Evolutionary conservation across 176 grass and related monocot genomes (phyloP), one percentile per base, ranked within the genome.

Genomic region (Elymus sibiricus): DNA sequence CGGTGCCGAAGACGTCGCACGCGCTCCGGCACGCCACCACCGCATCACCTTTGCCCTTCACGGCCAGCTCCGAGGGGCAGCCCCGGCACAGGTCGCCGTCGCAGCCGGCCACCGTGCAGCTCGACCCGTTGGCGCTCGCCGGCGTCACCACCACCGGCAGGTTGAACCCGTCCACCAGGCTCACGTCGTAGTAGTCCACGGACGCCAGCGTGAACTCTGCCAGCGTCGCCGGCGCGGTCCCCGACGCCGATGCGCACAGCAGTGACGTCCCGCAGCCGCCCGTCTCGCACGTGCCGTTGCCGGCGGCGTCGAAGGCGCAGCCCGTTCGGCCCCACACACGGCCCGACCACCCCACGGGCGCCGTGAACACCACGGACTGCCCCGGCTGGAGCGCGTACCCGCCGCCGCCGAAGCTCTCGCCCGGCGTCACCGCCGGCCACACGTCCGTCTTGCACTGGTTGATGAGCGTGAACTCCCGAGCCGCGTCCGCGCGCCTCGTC

Each of bases 101-200:
- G 82, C 96, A 95, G 0, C 96, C 96, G 0, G 91, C 96, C 25
- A 58, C 21, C 37, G 47, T 43, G 84, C 96, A 98, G 89, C 94
- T 24, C 10, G 37, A 14, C 11, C 69, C 22, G 6, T 72, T 72
- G 37, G 22, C 22, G 39, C 49, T 86, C 73, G 70, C 12, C 70
- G 91, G 91, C 9, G 31, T 88, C 26, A 98, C 84, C 64, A 86
- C 81, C 6, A 91, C 9, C 5, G 91, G 87, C 3, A 89, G 76
- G 44, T 47, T 47, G 44, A 47, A 47, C 4, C 96, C 96, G 77
- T 98, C 96, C 37, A 98, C 90, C 4, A 98, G 86, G 78, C 96
- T 98, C 59, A 98, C 96, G 89, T 98, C 96, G 83, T 98, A 98
- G 84, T 89, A 98, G 76, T 98, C 96, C n/a, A n/a, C 10, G 4